phyloP scores from a whole-genome alignment of 2,329 filamentous ascomycete genomes.

The Pseudogymnoascus sp. region DNA sequence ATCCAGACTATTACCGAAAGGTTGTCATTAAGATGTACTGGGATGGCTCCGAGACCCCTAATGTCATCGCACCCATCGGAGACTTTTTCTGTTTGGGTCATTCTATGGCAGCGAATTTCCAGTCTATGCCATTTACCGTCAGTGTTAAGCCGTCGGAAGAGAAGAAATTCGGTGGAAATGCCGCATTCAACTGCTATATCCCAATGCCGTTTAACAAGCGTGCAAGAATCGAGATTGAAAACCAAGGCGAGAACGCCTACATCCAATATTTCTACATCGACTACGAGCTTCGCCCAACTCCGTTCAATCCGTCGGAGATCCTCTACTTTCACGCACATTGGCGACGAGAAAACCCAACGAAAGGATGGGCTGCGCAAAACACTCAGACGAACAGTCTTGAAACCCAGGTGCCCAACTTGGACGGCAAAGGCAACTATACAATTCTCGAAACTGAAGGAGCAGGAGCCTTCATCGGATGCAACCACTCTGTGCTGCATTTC shows the following conservation, averaged over 20 bases:
- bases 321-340: constrained; percentile 30
- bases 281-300: constrained; percentile 26
- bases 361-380: constrained; percentile 26
- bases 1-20: constrained; percentile 31
- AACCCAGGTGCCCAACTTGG: constrained; percentile 27
- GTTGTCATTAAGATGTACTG: constrained; percentile 30
- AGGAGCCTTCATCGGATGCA: constrained; percentile 28
- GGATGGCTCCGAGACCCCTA: constrained; percentile 27
- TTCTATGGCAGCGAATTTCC: constrained; percentile 29
- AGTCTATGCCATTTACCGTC: constrained; percentile 28
- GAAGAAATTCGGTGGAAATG: constrained; percentile 28
- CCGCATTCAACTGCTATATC: constrained; percentile 29
- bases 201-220: constrained; percentile 30
- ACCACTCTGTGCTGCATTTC: constrained; percentile 27
- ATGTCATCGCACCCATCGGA: constrained; percentile 26
- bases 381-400: constrained; percentile 29
- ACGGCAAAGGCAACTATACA: constrained; percentile 24
- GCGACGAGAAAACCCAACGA: constrained; percentile 28
- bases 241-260: constrained; percentile 28
- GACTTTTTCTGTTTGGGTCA: constrained; percentile 29
- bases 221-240: constrained; percentile 29
- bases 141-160: constrained; percentile 28
- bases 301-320: constrained; percentile 21
- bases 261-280: constrained; percentile 31
- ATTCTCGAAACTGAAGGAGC: constrained; percentile 27